Percentiles rank a stretch among this genome's conserved stretches.
phyloP scores from a whole-genome alignment of 345 rosid genomes.

The Durio zibethinus region DNA sequence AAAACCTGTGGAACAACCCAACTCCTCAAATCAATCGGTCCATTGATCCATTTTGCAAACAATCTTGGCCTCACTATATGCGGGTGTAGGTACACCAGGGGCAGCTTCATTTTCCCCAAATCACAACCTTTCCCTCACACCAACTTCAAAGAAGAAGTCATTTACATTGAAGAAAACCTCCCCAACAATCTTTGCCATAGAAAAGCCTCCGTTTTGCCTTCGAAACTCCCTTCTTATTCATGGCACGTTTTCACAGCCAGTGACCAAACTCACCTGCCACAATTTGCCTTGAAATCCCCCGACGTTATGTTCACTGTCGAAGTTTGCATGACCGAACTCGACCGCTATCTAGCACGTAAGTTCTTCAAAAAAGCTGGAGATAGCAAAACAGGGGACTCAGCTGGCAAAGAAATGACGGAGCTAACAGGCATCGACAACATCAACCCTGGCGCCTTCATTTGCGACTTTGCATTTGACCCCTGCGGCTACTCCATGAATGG shows the following conservation, averaged over 20 bases:
- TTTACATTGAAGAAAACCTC: slow-evolving; percentile 55
- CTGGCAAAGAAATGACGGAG: slow-evolving; percentile 80
- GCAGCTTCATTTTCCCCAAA: slow-evolving; percentile 86
- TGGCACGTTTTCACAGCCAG: slow-evolving; percentile 92
- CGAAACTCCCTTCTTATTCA: slow-evolving; percentile 54
- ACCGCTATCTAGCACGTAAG: slow-evolving; percentile 51
- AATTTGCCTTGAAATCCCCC: background rate
- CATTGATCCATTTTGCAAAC: slow-evolving; percentile 57
- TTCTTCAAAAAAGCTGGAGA: slow-evolving; percentile 54
- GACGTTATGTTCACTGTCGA: slow-evolving; percentile 52
- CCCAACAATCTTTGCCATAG: slow-evolving; percentile 55
- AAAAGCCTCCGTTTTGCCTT: slow-evolving; percentile 78
- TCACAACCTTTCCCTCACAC: slow-evolving; percentile 90
- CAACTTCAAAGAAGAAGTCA: slow-evolving; percentile 75
- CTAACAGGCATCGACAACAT: slow-evolving; percentile 63
- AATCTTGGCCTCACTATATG: slow-evolving; percentile 57
- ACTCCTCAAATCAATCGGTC: slow-evolving; percentile 84
- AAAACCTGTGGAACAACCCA: slow-evolving; percentile 99
- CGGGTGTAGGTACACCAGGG: slow-evolving; percentile 78
- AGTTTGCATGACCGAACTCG: slow-evolving; percentile 97
- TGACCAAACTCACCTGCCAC: slow-evolving; percentile 26
- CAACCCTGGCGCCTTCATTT: slow-evolving; percentile 61
- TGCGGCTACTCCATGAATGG: slow-evolving; percentile 99
- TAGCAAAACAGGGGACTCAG: slow-evolving; percentile 47
- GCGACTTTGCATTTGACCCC: slow-evolving; percentile 94